These are phyloP conservation scores for Ettlia oleoabundans DNA, from an alignment of 139 green algal genomes.

Conservation along the genomic window DNA sequence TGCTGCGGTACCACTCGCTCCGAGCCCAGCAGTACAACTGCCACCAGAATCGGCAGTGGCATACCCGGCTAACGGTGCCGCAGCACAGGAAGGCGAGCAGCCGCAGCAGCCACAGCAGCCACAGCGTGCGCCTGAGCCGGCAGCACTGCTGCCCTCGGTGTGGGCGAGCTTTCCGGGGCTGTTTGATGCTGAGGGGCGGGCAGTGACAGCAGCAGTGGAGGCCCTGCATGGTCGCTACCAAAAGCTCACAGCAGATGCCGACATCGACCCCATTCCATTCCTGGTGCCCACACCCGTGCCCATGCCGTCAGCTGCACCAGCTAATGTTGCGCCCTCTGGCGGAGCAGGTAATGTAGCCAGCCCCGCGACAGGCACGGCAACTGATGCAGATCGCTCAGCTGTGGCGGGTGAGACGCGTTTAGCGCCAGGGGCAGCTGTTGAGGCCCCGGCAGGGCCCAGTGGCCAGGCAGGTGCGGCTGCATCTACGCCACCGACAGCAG, in stretches of 20 bases:
- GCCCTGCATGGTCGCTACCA: constrained; percentile 1
- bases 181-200: constrained; percentile 8
- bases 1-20: not conserved
- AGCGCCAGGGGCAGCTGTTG: not conserved
- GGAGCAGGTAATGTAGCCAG: not conserved
- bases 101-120: not conserved
- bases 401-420: not conserved
- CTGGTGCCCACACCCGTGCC: not conserved
- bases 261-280: not conserved
- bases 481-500: not conserved
- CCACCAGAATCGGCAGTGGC: no score
- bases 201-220: not conserved
- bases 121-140: no score
- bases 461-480: not conserved
- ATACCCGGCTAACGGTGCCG: not conserved
- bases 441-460: not conserved
- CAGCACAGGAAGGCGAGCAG: not conserved
- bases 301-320: not conserved
- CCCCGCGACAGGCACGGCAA: no score
- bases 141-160: not conserved
- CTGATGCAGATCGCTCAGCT: not conserved
- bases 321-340: not conserved
- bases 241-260: not conserved
- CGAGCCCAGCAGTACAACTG: no score
- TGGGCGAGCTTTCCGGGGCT: not conserved